phyloP scores from a whole-genome alignment of 441 rosid species.

The Raphanus hybrid region DNA sequence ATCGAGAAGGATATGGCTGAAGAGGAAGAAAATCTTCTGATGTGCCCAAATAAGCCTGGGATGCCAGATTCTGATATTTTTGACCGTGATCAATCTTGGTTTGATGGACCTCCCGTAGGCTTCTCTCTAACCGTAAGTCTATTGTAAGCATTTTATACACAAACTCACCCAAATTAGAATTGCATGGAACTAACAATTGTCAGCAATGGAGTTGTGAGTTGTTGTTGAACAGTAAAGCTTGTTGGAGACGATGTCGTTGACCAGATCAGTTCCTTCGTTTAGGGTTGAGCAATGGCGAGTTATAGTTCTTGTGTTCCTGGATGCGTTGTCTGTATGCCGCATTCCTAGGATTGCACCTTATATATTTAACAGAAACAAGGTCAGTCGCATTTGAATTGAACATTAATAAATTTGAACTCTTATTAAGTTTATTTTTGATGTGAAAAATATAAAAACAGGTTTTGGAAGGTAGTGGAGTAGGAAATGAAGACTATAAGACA shows the following conservation, averaged over 20 bases:
- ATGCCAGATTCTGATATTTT: slow-evolving; percentile 60
- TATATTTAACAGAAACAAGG: slow-evolving; percentile 59
- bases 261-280: too few relatives aligned
- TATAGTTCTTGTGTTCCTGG: slow-evolving; percentile 69
- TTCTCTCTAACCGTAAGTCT: too few relatives aligned
- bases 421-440: slow-evolving; percentile 24
- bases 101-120: slow-evolving; percentile 45
- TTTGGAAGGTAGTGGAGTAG: slow-evolving; percentile 56
- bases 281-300: too few relatives aligned
- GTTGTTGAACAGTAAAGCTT: too few relatives aligned
- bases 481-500: slow-evolving; percentile 73
- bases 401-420: background rate
- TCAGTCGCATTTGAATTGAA: slow-evolving; percentile 54
- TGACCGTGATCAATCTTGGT: slow-evolving; percentile 86
- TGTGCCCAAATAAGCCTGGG: too few relatives aligned
- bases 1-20: too few relatives aligned
- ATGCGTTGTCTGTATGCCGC: slow-evolving; percentile 74
- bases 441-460: slow-evolving; percentile 48
- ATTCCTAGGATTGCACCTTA: slow-evolving; percentile 64
- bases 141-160: too few relatives aligned
- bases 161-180: too few relatives aligned
- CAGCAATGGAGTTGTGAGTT: too few relatives aligned
- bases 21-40: too few relatives aligned
- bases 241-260: too few relatives aligned
- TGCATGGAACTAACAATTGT: too few relatives aligned